Base-by-base conservation (phyloP, 2,329 filamentous ascomycete genomes). In the Penicillium griseofulvum region DNA sequence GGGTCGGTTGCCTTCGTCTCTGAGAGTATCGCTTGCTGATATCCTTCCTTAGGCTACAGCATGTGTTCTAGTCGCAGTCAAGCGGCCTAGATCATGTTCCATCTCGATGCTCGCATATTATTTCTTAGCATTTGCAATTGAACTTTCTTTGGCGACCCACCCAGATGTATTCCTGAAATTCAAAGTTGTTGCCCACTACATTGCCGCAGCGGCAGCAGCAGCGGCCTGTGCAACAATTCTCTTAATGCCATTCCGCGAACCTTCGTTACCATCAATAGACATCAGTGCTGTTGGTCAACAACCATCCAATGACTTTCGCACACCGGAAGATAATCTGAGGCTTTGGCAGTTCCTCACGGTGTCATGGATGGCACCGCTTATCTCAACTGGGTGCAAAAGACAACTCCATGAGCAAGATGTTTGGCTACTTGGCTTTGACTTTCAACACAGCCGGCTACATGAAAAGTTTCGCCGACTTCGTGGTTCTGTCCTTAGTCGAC, bases 341-440 rank as follows among this genome's bases (percentile, higher is more conserved):
- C 77, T 92, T 0, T 91, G 90, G 82, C 88, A 92, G 62, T 96
- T 90, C 74, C 88, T 93, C 83, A 87, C 84, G 6, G 87, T 96
- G 28, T 89, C 84, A 0, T 96, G 91, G 91, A 87, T 96, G 75
- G 78, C 79, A 0, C 87, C 91, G 0, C 74, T 96, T 7, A 90
- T 95, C 12, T 75, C 78, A 1, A 72, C 85, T 24, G 90, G 87
- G 1, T 82, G 79, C 39, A 76, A 78, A 29, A 79, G 85, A 38
- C 87, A 91, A 62, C 77, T 96, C 9, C 77, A 91, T 34, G 86
- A 91, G 37, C 82, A 87, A 36, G 90, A 96, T 68, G 88, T 96
- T 2, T 96, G 91, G 91, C 77, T 82, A 37, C 75, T 96, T 0
- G 85, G 86, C 0, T 89, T 86, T 62, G 88, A 94, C 50, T 96